Evolutionary conservation across 345 rosid species (phyloP), one percentile per base, ranked within the genome.

Genomic region (Raphanus sativus): DNA sequence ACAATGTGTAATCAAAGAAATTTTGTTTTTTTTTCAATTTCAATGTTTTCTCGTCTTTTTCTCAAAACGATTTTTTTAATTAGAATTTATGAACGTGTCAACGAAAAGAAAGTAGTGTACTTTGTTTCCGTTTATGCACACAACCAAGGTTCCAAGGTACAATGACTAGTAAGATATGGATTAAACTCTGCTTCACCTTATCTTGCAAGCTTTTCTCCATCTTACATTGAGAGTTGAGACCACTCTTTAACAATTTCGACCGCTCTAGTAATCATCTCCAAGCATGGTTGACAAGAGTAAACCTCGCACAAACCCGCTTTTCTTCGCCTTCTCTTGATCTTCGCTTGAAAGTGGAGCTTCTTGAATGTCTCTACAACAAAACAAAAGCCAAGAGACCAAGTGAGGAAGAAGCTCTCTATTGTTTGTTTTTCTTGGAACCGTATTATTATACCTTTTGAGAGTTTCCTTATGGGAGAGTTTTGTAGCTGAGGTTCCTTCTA

Each of bases 231-330:
- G 25, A 21, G 60, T 1, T 25, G 26, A 33, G 62, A 66, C 63
- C 73, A 77, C 5, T 69, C 25, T 21, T 21, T 55, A 25, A 76
- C 42, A 62, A 69, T 25, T 17, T 36, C 38, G 36, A 65, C 66
- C 62, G 8, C 60, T 24, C 89, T 74, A 91, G 83, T 85, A 71
- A 33, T 77, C 76, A 9, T 86, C 89, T 48, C 80, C 89, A 29
- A 87, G 79, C 80, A 91, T 84, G 1, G 91, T 81, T 11, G 94
- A 91, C 75, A 83, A 38, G 78, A 89, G 59, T 33, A 89, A 71
- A 29, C 91, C 94, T 73, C 70, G 86, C 52, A 88, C 89, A 55
- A 88, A 89, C 83, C 83, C 86, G 25, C 88, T 69, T 84, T 81
- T 88, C 36, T 71, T 80, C 45, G 87, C 85, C 79, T 81, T 91